Base-by-base conservation (phyloP, 768 basidiomycete genomes). In the Pleurotus sapidus region DNA sequence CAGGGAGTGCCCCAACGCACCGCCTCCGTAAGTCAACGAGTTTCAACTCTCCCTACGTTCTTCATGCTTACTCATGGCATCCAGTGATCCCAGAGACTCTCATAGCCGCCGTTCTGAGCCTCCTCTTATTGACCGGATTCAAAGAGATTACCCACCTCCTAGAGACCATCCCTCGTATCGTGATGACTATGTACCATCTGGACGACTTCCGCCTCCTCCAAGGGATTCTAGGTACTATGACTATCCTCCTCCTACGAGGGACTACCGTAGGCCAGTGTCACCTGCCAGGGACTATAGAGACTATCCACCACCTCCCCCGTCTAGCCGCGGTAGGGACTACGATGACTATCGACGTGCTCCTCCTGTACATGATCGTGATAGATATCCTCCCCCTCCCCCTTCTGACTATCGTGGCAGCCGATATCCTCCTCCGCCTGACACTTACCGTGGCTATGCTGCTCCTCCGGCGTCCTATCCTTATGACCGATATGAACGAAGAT, bases 281-380 rank as follows among this genome's bases (percentile, higher is more conserved):
- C 74, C 89, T 50, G 81, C 87, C 14, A 78, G 88, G 61, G 89
- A 89, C 9, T 84, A 82, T 64, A 77, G 87, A 39, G 89, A 90
- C 57, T 85, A 87, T 69, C 76, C 78, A 59, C 48, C 23, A 17
- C 75, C 78, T 34, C 72, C 79, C 57, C 70, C 72, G 42, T 71
- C 78, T 59, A 71, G 75, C 61, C 64, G 76, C 59, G 72, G 75
- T 62, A 82, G 86, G 57, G 88, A 92, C 48, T 79, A 83, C 63
- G 88, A 93, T 62, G 91, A 92, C 49, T 86, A 84, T 61, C 79
- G 86, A 64, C 75, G 77, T 34, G 74, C 71, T 30, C 72, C 74
- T 59, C 70, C 74, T 18, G 60, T 65, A 60, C 58, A 74, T 64
- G 79, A 80, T 14, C 73, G 81, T 43, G 81, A 82, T 24, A 79